These are phyloP conservation scores for Umbelopsis sp. DNA, from an alignment of 192 early-diverging fungal genomes.

Conservation along the genomic window DNA sequence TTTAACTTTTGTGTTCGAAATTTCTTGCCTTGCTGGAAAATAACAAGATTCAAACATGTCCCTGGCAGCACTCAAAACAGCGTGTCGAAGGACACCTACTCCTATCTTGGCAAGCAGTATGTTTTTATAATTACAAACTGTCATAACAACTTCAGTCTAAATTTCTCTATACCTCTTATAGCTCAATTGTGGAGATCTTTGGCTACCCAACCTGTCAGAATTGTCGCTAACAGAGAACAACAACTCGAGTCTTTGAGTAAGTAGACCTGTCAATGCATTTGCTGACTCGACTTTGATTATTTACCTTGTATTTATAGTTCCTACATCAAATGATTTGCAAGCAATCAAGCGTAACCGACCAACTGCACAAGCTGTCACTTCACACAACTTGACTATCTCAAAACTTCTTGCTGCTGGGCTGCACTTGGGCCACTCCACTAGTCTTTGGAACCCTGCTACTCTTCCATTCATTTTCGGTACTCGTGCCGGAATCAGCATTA, in stretches of 20 bases:
- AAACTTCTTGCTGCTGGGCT: conserved; percentile 79
- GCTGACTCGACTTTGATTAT: background rate
- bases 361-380: conserved; percentile 33
- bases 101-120: background rate
- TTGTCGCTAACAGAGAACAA: background rate
- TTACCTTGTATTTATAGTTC: background rate
- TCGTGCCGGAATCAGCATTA: conserved; percentile 87
- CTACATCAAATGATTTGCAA: background rate
- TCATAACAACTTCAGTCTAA: background rate
- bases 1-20: background rate
- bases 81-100: conserved; percentile 19
- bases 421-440: conserved; percentile 86
- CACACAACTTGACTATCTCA: conserved; percentile 62
- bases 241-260: conserved; percentile 15
- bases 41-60: conserved; percentile 13
- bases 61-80: conserved; percentile 7
- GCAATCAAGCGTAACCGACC: background rate
- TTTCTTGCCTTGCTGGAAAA: background rate
- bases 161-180: background rate
- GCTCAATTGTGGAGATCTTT: conserved; percentile 1
- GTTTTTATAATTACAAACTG: background rate
- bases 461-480: conserved; percentile 89
- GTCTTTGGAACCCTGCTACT: conserved; percentile 78
- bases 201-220: background rate
- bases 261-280: background rate